Evolutionary conservation across 2,329 filamentous ascomycete genomes (phyloP), one percentile per base, ranked within the genome.

Genomic region (Rasamsonia emersonii): DNA sequence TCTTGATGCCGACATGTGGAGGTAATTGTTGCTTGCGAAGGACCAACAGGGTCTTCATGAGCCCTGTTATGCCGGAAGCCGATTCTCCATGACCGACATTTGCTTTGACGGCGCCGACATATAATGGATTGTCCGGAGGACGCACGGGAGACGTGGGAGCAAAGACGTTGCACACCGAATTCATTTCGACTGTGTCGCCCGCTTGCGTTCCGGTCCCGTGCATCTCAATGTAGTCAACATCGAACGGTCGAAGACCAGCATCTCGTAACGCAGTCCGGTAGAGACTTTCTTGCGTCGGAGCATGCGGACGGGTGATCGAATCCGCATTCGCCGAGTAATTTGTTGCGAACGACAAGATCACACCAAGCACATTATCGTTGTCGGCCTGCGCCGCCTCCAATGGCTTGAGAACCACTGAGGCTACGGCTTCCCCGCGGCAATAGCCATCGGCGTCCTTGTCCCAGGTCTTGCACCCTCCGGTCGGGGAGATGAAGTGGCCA

Each of bases 191-290:
- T 9, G 14, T 16, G 45, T 88, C 83, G 39, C 81, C 83, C 19
- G 79, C 82, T 53, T 86, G 79, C 0, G 82, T 88, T 24, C 82
- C 83, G 3, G 82, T 89, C 11, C 80, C 82, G 56, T 89, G 82
- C 76, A 86, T 83, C 59, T 88, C 83, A 6, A 88, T 74, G 50
- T 86, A 88, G 56, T 75, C 75, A 34, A 88, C 71, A 42, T 85
- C 78, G 26, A 75, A 68, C 5, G 58, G 49, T 5, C 51, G 37
- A 2, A 58, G 33, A 3, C 39, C 41, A 13, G 53, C 46, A 2
- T 40, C 21, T 0, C 40, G 28, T 18, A 56, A 30, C 9, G 56
- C 40, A 9, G 45, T 30, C n/a, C 39, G 25, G 27, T 46, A 51
- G 6, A 58, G 30, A 5, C 33, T 34, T 5, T 42, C 28, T 25